Base-by-base conservation (phyloP, 331 rosid genomes). In the Dryas integrifolia region DNA sequence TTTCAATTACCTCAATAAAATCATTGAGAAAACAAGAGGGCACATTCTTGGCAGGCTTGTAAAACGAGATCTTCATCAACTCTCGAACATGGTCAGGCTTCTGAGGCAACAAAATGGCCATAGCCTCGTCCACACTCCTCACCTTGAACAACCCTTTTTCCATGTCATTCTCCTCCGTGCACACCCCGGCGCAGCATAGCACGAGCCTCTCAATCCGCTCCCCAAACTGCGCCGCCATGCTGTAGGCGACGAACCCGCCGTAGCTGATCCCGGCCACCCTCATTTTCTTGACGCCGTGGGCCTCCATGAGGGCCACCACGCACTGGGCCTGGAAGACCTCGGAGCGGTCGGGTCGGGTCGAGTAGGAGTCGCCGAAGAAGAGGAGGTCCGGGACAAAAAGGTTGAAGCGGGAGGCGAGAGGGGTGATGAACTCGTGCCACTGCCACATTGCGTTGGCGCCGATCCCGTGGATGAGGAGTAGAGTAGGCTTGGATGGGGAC, bases 361-460 rank as follows among this genome's bases (percentile, higher is more conserved):
- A 84, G 88, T 67, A 55, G 45, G 98, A 91, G 6, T 85, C 92
- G 0, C 98, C 98, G 89, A 88, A 94, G 85, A 89, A 94, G 48
- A 94, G 44, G 67, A 94, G 85, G 86, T 94, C 98, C 0, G 98
- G 98, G 24, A 94, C 86, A 73, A 85, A 94, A 73, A 94, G 82
- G 76, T 94, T 91, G 92, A 94, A 94, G 49, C 81, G 80, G 9
- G 64, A 53, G 4, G 74, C 65, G 47, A 94, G 86, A 0, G 86
- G 87, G 3, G 92, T 40, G 39, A 94, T 4, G 88, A 88, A 82
- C 1, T 77, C 79, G 69, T 83, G 86, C 97, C 96, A 89, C 72
- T 94, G 98, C 96, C 97, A 94, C 93, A 89, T 91, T 77, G 97
- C 96, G 85, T 86, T 92, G 75, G 98, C 96, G 3, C 97, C 98